Percentiles rank a stretch among this genome's conserved stretches.
phyloP scores from a whole-genome alignment of 441 rosid genomes.

The Codiaeum variegatum region DNA sequence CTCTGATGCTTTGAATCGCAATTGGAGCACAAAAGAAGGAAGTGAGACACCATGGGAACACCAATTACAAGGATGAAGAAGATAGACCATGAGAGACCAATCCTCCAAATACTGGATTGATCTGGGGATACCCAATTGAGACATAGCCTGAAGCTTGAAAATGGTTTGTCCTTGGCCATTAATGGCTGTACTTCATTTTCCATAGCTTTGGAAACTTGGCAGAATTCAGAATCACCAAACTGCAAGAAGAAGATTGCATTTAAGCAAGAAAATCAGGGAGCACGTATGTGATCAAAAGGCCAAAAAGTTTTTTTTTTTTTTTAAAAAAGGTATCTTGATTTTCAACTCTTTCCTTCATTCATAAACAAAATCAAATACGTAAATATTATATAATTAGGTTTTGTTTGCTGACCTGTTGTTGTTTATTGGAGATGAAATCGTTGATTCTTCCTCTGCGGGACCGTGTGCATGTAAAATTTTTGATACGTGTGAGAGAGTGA shows the following conservation, averaged over 20 bases:
- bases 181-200: constrained; percentile 32
- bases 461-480: neutral
- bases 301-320: no score
- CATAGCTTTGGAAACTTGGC: constrained; percentile 34
- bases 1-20: constrained; percentile 62
- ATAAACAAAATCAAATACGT: neutral
- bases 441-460: neutral
- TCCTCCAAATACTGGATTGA: constrained; percentile 48
- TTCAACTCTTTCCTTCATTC: neutral
- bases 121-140: constrained; percentile 55
- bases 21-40: constrained; percentile 50
- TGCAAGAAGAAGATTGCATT: constrained; percentile 10
- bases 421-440: neutral
- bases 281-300: neutral
- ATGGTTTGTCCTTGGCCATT: constrained; percentile 16
- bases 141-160: constrained; percentile 31
- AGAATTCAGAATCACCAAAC: constrained; percentile 4
- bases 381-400: no score
- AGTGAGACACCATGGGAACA: constrained; percentile 76
- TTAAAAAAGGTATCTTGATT: neutral
- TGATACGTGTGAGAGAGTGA: neutral
- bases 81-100: constrained; percentile 58
- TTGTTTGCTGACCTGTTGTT: neutral
- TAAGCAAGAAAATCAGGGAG: neutral
- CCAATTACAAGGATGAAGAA: constrained; percentile 57